Evolutionary conservation across 495 filamentous ascomycete genomes (phyloP).

Genomic region (Penicillium paradoxum): DNA sequence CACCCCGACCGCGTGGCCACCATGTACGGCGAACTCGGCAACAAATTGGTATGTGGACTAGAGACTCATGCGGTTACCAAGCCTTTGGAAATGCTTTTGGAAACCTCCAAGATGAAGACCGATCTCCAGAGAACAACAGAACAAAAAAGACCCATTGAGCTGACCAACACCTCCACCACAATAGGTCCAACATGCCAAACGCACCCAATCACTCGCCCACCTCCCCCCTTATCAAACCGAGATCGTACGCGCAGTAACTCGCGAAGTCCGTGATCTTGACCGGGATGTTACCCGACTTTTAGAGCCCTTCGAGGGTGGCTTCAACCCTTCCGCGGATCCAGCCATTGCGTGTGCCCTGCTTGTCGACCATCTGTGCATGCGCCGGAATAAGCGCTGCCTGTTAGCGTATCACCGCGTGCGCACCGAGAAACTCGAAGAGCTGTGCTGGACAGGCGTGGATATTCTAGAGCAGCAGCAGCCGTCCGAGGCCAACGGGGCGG

Average conservation of each 20-base stretch:
- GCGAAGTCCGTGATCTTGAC: constrained; percentile 92
- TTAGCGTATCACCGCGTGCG: constrained; percentile 90
- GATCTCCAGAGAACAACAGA: background rate
- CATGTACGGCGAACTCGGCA: constrained; percentile 91
- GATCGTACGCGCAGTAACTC: constrained; percentile 76
- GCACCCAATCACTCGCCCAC: constrained; percentile 80
- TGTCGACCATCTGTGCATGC: constrained; percentile 91
- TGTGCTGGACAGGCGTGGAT: constrained; percentile 88
- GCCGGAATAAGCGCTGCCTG: constrained; percentile 92
- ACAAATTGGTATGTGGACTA: constrained; percentile 61
- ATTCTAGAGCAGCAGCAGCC: constrained; percentile 59
- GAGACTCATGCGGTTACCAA: background rate
- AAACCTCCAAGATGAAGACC: background rate
- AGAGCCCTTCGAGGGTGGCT: constrained; percentile 73
- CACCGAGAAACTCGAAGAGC: constrained; percentile 86
- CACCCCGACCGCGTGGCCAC: constrained; percentile 25
- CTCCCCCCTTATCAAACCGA: constrained; percentile 94
- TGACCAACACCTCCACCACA: constrained; percentile 1
- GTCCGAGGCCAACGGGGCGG: constrained; percentile 17
- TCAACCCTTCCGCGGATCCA: constrained; percentile 80
- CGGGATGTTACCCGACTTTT: constrained; percentile 79
- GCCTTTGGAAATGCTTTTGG: background rate
- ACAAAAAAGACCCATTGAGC: background rate
- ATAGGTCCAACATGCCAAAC: constrained; percentile 94
- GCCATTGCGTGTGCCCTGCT: constrained; percentile 82